Evolutionary conservation across 1,284 basidiomycete genomes (phyloP).

Genomic region (Melanopsichium pennsylvanicum): DNA sequence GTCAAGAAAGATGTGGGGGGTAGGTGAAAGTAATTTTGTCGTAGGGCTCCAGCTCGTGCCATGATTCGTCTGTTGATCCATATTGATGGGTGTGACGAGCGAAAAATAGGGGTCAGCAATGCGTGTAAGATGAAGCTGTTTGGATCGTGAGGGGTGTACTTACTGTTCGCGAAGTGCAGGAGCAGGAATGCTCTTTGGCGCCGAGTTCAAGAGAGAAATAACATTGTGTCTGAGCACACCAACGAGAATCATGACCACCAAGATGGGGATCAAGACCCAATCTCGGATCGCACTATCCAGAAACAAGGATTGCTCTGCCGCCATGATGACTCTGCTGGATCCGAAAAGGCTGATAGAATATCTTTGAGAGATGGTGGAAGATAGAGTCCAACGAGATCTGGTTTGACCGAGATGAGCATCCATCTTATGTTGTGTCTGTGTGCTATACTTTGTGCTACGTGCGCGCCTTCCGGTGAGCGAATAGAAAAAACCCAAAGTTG

Average conservation of each 20-base stretch:
- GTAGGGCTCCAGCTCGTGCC: conserved; percentile 45
- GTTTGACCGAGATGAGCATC: neutral
- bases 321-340: conserved; percentile 30
- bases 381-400: neutral
- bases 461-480: conserved; percentile 1
- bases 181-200: conserved; percentile 81
- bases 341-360: no score
- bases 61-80: conserved; percentile 57
- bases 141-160: conserved; percentile 65
- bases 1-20: conserved; percentile 50
- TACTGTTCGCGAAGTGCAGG: conserved; percentile 91
- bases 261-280: conserved; percentile 90
- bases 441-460: neutral
- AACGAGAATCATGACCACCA: conserved; percentile 96
- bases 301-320: conserved; percentile 44
- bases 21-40: conserved; percentile 55
- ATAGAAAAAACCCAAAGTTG: no score
- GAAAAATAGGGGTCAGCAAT: neutral
- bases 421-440: neutral
- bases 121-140: no score
- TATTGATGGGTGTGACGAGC: neutral
- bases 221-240: conserved; percentile 94
- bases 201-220: conserved; percentile 81
- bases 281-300: conserved; percentile 66
- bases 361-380: neutral